Conservation (phyloP, 179 eudicot species). For the Vitellaria paradoxa region DNA sequence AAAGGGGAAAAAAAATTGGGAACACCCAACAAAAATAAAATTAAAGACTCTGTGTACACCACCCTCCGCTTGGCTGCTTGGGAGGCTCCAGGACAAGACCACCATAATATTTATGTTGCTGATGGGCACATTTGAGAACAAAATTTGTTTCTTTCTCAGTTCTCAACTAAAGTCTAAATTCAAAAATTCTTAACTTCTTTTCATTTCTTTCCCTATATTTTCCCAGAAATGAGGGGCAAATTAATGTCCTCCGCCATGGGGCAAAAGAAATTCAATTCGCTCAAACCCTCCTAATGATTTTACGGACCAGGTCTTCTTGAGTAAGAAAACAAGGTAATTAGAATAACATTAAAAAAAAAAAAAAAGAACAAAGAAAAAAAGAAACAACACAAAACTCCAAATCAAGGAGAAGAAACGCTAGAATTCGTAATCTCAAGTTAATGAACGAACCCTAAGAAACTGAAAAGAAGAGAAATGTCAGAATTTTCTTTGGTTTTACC, state of each 20-base stretch:
- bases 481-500: conserved; percentile 26
- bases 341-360: not conserved
- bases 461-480: conserved; percentile 2
- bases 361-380: too few species aligned
- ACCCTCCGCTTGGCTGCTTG: too few species aligned
- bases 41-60: too few species aligned
- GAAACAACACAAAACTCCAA: not conserved
- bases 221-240: not conserved
- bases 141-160: too few species aligned
- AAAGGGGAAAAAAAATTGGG: not conserved
- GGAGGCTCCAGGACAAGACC: too few species aligned
- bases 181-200: too few species aligned
- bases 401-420: not conserved
- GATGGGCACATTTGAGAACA: too few species aligned
- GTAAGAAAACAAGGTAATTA: not conserved
- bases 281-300: not conserved
- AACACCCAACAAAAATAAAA: too few species aligned
- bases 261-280: not conserved
- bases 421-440: not conserved
- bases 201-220: too few species aligned
- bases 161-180: too few species aligned
- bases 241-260: not conserved
- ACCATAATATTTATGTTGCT: too few species aligned
- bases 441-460: not conserved
- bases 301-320: not conserved